phyloP scores from a whole-genome alignment of 495 filamentous ascomycete species.

The Neurospora sp. region DNA sequence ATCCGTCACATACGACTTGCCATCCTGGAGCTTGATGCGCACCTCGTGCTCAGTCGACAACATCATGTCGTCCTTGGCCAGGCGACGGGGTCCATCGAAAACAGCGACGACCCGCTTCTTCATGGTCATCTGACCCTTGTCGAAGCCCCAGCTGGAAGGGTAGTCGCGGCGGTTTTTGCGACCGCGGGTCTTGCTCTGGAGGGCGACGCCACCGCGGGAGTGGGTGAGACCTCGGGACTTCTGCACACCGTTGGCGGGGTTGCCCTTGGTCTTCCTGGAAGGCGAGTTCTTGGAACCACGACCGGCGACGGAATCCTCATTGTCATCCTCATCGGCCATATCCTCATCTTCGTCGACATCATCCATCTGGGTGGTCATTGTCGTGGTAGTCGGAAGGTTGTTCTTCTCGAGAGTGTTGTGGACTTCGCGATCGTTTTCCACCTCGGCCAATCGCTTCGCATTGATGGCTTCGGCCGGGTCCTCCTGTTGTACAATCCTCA shows the following conservation, averaged over 20 bases:
- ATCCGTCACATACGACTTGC: constrained; percentile 78
- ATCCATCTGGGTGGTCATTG: constrained; percentile 48
- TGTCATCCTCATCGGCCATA: constrained; percentile 46
- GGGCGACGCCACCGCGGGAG: constrained; percentile 50
- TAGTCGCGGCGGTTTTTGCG: constrained; percentile 84
- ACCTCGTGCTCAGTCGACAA: constrained; percentile 92
- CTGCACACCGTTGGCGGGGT: constrained; percentile 39
- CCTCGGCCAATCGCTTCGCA: constrained; percentile 69
- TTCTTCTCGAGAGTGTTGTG: constrained; percentile 78
- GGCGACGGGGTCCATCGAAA: constrained; percentile 76
- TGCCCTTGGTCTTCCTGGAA: constrained; percentile 29
- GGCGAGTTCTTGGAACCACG: constrained; percentile 20
- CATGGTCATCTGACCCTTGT: constrained; percentile 85
- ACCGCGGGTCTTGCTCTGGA: constrained; percentile 52
- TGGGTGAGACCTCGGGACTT: constrained; percentile 50
- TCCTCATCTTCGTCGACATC: constrained; percentile 56
- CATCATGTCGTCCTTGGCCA: constrained; percentile 99
- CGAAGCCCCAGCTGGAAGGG: constrained; percentile 84
- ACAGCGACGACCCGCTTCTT: constrained; percentile 94
- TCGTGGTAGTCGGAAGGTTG: constrained; percentile 52
- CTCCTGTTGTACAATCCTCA: constrained; percentile 94
- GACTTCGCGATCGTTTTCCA: constrained; percentile 74
- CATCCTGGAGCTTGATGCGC: constrained; percentile 62
- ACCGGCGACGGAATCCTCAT: constrained; percentile 23
- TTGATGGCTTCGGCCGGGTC: constrained; percentile 96